Evolutionary conservation across 2,329 filamentous ascomycete genomes (phyloP), one percentile per base, ranked within the genome.

Genomic region (Pyricularia grisea): DNA sequence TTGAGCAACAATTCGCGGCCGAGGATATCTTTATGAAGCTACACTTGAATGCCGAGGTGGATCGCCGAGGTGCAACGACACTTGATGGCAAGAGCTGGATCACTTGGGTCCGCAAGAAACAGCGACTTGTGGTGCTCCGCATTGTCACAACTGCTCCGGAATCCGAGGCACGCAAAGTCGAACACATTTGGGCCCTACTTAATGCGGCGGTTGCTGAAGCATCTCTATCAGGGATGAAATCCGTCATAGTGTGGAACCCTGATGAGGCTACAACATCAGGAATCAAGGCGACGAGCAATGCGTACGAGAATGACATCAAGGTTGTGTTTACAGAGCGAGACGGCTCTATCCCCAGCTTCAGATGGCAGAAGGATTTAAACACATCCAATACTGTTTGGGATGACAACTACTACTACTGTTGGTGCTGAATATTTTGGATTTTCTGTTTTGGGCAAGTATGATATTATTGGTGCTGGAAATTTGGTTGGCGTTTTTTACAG

Each of bases 221-320:
- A 14, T 69, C 69, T 4, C 42, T 71, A 5, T 10, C 20, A 28
- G 75, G 75, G 1, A 65, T 81, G 28, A 70, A 72, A 4, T 76
- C 77, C 69, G 76, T 81, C 33, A 71, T 79, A 6, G 66, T 79
- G 6, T 80, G 78, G 78, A 78, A 79, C 50, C 79, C 79, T 7
- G 74, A 75, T 33, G 72, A 75, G 6, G 74, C 74, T n/a, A 71
- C 77, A 3, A 71, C 72, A 12, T 58, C 60, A 12, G 77, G 74
- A 2, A 76, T 77, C 4, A 75, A 74, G 69, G 72, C 68, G 14
- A 73, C 78, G n/a, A 74, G 74, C 11, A 73, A 76, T 27, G 84
- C n/a, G 79, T 84, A 77, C 78, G 78, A 75, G 12, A 71, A 73
- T 2, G 72, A 72, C 3, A 72, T 75, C 9, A 74, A 75, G 68